Evolutionary conservation across 495 filamentous ascomycete genomes (phyloP), one percentile per base, ranked within the genome.

Genomic region (Cercophora newfieldiana): DNA sequence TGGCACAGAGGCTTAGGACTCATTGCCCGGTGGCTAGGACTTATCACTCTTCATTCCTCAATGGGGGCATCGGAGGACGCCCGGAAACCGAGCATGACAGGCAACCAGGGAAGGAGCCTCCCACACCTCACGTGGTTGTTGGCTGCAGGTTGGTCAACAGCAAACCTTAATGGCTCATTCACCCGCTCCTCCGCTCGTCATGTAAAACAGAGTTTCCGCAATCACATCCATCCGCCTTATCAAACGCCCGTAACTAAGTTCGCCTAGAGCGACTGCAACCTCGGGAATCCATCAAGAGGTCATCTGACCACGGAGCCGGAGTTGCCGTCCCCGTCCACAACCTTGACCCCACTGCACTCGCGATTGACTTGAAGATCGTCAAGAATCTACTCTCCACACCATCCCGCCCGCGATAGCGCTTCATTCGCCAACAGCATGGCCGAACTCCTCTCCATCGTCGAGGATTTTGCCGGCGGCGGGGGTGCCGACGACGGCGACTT

Each of bases 391-490:
- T 5, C 33, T 25, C 59, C 19, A 16, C 29, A 14, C 57, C 22
- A 59, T 48, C 31, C 30, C 26, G 8, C 56, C 47, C 18, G 22
- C 53, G 16, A 8, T 37, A 19, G 21, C 53, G 48, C 56, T 28
- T 25, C 16, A 33, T 26, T 19, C 31, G 29, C 30, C 29, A 68
- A 55, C 59, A 54, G 29, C 28, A 63, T 44, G 49, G 50, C 49
- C 16, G 37, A 65, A 55, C 24, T 63, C 50, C 21, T 57, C 49
- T 56, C 50, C 56, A 22, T 48, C n/a, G 19, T 59, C 31, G 8
- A 71, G 69, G 72, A 68, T 73, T 44, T 55, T 47, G 49, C 47
- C 58, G 37, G 22, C 58, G n/a, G 22, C 5, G 12, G 22, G 10
- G 12, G 12, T 14, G n/a, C n/a, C n/a, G 22, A 57, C 59, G 58